These are phyloP conservation scores for Alternaria sp. DNA, from an alignment of 2,329 filamentous ascomycete genomes.

Conservation along the genomic window DNA sequence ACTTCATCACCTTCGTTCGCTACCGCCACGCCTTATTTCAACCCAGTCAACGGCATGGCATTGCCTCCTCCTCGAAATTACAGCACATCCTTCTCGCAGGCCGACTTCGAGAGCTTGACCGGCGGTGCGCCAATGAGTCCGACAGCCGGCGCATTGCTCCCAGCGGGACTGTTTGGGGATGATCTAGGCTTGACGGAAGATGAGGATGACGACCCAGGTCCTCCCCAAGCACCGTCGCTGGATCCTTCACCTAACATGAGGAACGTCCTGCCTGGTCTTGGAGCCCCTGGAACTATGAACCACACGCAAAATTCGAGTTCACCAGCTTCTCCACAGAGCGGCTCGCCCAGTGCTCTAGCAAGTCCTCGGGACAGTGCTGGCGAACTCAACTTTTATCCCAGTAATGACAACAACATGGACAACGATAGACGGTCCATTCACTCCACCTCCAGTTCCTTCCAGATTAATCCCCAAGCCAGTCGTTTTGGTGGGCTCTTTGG, in stretches of 20 bases:
- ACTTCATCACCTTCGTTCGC: conserved; percentile 61
- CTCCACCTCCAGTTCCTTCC: conserved; percentile 57
- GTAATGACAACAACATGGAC: conserved; percentile 50
- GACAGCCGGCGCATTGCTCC: conserved; percentile 74
- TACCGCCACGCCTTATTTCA: conserved; percentile 58
- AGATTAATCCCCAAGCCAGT: conserved; percentile 55
- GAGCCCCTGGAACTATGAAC: conserved; percentile 47
- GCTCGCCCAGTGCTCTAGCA: conserved; percentile 54
- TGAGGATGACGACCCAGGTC: conserved; percentile 40
- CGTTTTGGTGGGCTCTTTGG: conserved; percentile 67
- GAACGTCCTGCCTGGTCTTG: conserved; percentile 50
- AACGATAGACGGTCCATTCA: conserved; percentile 55
- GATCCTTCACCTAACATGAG: conserved; percentile 41
- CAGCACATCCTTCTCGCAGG: conserved; percentile 59
- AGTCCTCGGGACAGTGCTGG: conserved; percentile 56
- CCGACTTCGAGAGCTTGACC: conserved; percentile 66
- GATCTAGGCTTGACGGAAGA: conserved; percentile 61
- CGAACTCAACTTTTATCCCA: conserved; percentile 50
- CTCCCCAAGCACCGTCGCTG: conserved; percentile 29
- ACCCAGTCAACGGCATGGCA: conserved; percentile 68
- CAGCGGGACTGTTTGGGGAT: conserved; percentile 69
- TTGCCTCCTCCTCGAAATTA: conserved; percentile 46
- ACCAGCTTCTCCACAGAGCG: conserved; percentile 51
- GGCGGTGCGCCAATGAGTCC: conserved; percentile 76
- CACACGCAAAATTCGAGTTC: conserved; percentile 48